Percentiles rank a stretch among this genome's conserved stretches.
These are phyloP conservation scores for Bothriochloa decipiens DNA, from an alignment of 176 grass and related monocot genomes.

Conservation along the genomic window DNA sequence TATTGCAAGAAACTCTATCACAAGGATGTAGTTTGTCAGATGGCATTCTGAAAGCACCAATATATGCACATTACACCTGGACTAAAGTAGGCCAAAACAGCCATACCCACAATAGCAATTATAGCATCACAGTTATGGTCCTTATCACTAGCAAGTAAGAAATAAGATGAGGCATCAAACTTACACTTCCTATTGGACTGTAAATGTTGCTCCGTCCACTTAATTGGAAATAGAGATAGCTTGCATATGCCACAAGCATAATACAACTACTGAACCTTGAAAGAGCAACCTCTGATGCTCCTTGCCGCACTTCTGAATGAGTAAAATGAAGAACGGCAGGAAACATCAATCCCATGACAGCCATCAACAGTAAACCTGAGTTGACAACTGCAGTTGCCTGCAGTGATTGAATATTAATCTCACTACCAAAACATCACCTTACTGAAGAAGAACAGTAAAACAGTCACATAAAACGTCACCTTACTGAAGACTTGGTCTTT, in stretches of 20 bases:
- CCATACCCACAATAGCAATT: neutral
- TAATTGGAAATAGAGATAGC: constrained; percentile 79
- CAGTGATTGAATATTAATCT: constrained; percentile 28
- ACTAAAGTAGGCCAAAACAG: constrained; percentile 10
- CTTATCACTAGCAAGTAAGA: constrained; percentile 4
- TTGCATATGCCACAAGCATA: constrained; percentile 84
- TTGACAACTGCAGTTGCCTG: constrained; percentile 69
- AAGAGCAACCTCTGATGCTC: constrained; percentile 60
- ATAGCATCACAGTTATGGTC: neutral
- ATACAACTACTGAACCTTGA: constrained; percentile 83
- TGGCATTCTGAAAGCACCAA: neutral
- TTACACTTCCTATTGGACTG: constrained; percentile 64
- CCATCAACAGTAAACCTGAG: constrained; percentile 79
- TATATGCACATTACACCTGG: neutral
- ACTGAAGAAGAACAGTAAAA: constrained; percentile 16
- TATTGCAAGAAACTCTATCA: neutral
- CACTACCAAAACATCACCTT: constrained; percentile 11
- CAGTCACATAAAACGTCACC: constrained; percentile 40
- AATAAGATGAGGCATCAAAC: constrained; percentile 28
- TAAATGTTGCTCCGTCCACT: constrained; percentile 58
- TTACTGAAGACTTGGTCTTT: constrained; percentile 86
- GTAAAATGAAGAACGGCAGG: constrained; percentile 84
- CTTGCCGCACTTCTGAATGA: constrained; percentile 58
- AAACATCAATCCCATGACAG: constrained; percentile 81
- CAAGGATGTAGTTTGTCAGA: constrained; percentile 10